Evolutionary conservation across 768 basidiomycete species (phyloP), one percentile per base, ranked within the genome.

Genomic region (Lyophyllum semitale): DNA sequence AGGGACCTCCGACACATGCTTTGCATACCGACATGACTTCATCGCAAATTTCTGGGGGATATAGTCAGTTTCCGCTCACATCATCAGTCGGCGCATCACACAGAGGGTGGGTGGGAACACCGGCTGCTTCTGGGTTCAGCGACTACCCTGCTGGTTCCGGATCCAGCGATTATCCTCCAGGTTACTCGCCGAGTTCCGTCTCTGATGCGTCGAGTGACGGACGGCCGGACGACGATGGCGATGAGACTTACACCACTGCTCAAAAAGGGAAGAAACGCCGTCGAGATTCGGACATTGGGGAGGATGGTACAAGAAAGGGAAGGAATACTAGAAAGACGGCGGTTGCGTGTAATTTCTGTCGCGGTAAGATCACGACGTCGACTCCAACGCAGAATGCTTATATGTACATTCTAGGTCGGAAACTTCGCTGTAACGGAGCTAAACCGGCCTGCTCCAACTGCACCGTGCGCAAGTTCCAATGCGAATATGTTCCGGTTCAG

Each of bases 321-420:
- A 69, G 64, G 48, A 66, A 62, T 48, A 60, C 66, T 22, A 70
- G 74, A 60, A 88, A 87, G 73, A 82, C 81, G 30, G 72, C 73
- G 22, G 78, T 91, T 32, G 89, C 89, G 54, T 92, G 89, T 72
- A 76, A 88, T 70, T 90, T 90, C 68, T 92, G 89, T 73, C 78
- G 89, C 80, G 79, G 89, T 85, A 62, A 64, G 73, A 49, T 38
- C 26, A 35, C 22, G 8, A 33, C 25, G 22, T 45, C 22, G n/a
- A 30, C 20, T 46, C 41, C 27, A 27, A 8, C 48, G 22, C 11
- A 18, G 51, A 15, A 35, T 32, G 17, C 46, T 56, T 42, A 57
- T 52, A 27, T 45, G 12, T 17, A 41, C 26, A 23, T 50, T 5
- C 9, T 42, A 92, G 89, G 80, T 41, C 83, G 89, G 51, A 92